Base-by-base conservation (phyloP, 352 stramenopile genomes). In the Pythium volutum region DNA sequence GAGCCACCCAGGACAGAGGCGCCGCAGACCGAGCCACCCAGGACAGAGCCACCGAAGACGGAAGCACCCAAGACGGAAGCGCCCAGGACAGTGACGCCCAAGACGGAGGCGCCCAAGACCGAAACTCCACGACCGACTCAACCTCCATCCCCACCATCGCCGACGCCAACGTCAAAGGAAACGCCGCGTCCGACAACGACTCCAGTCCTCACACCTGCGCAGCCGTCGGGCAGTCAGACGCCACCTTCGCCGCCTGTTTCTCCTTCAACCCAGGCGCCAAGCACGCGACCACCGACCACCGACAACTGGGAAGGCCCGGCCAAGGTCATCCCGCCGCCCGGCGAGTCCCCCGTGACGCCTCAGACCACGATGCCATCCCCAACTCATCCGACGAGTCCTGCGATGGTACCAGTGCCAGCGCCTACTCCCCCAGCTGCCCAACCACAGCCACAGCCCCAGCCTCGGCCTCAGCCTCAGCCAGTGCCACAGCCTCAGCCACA, bases 221-320 rank as follows among this genome's bases (percentile, higher is more conserved):
- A 1, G 7, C 22, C 46, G 27, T 36, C 46, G 8, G 5, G 9
- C 23, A 38, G 46, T 38, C 25, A 23, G 31, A 36, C 46, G 23
- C 22, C 46, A 9, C 27, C 47, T 18, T 9, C 47, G 5, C 31
- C 31, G 31, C 31, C 31, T 36, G 4, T 33, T 33, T 2, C 14
- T 2, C 2, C 31, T 9, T 11, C 2, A 36, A 36, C 31, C 1
- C 31, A 36, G 14, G 5, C 31, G 9, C 31, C 31, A 18, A 12
- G 11, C 26, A 12, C 25, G 11, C 25, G 14, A 5, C 46, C 23
- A 25, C 46, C 1, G n/a, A 1, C 46, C 2, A 45, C 8, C 14
- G 55, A 63, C n/a, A 56, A 38, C 18, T 63, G 33, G 55, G 55
- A 56, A 18, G 55, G 55, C 7, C 55, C 55, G 3, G 45, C 33